A percentile compares a stretch with the other conserved stretches of the same genome.
Evolutionary conservation across 2,329 filamentous ascomycete species (phyloP).

Genomic region (Fusarium pseudoanthophilum): DNA sequence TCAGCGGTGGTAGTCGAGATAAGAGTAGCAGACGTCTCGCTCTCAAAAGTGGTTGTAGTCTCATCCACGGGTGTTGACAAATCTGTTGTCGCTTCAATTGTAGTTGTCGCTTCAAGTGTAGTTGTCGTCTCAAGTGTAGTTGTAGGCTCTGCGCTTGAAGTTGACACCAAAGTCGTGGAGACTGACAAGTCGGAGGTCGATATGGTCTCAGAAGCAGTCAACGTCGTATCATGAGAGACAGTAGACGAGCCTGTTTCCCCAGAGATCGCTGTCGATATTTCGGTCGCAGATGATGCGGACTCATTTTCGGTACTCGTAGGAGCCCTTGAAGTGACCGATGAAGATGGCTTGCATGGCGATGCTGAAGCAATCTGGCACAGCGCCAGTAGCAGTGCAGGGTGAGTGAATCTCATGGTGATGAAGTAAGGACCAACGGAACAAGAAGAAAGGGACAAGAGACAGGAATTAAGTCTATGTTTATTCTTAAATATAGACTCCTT

Average conservation of each 20-base stretch:
- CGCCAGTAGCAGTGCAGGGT: not conserved
- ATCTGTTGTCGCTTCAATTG: not conserved
- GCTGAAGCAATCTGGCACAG: not conserved
- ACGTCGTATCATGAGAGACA: not conserved
- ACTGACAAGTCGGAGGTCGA: not conserved
- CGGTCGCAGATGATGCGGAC: rapidly evolving
- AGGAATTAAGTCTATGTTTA: not conserved
- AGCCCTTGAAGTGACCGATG: not conserved
- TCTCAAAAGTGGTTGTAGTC: not conserved
- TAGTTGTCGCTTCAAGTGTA: not conserved
- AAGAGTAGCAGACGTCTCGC: not conserved
- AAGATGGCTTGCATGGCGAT: not conserved
- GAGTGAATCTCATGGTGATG: not conserved
- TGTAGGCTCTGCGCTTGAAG: not conserved
- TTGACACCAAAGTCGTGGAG: not conserved
- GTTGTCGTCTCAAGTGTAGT: not conserved
- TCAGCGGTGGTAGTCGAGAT: not conserved
- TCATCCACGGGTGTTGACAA: not conserved
- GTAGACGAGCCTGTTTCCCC: not conserved
- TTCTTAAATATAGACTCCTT: not conserved
- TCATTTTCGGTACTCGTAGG: not conserved
- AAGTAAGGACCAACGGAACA: not conserved
- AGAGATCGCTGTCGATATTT: too few species aligned
- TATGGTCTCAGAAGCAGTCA: not conserved
- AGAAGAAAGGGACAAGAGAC: rapidly evolving